These are phyloP conservation scores for Pichia thaimueangensis DNA, from an alignment of 805 yeast genomes.

Conservation along the genomic window DNA sequence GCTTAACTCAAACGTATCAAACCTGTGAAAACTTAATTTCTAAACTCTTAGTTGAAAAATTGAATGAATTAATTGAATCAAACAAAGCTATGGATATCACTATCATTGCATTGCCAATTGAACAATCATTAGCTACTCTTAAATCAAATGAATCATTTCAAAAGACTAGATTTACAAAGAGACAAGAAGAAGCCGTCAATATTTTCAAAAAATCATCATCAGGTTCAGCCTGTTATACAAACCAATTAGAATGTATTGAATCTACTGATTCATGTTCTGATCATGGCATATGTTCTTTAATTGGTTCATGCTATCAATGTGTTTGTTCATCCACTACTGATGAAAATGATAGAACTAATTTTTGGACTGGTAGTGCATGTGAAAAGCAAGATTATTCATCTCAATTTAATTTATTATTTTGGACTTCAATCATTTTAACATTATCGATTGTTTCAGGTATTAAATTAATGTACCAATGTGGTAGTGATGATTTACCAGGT, in stretches of 20 bases:
- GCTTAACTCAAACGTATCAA: slow-evolving; percentile 36
- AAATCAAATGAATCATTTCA: slow-evolving; percentile 8
- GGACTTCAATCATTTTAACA: slow-evolving; percentile 51
- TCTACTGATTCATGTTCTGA: slow-evolving; percentile 44
- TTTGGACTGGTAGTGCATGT: slow-evolving; percentile 57
- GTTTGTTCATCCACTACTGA: slow-evolving; percentile 39
- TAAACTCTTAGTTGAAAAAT: slow-evolving; percentile 16
- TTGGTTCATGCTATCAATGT: slow-evolving; percentile 44
- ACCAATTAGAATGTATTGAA: slow-evolving; percentile 42
- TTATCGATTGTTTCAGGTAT: slow-evolving; percentile 44
- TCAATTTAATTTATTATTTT: slow-evolving; percentile 61
- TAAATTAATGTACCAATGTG: slow-evolving; percentile 46
- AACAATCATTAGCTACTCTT: slow-evolving; percentile 20
- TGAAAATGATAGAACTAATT: slow-evolving; percentile 39
- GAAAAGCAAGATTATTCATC: slow-evolving; percentile 60
- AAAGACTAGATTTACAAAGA: slow-evolving; percentile 1
- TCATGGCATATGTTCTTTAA: slow-evolving; percentile 47
- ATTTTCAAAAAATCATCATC: slow-evolving; percentile 1
- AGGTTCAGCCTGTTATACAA: slow-evolving; percentile 30
- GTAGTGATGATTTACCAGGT: slow-evolving; percentile 61
- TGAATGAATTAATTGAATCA: neutral
- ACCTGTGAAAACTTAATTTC: slow-evolving; percentile 34
- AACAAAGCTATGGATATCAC: slow-evolving; percentile 18
- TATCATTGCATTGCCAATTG: slow-evolving; percentile 30
- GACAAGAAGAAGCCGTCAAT: neutral